phyloP scores from a whole-genome alignment of 345 rosid genomes.

The Eucalyptus marginata region DNA sequence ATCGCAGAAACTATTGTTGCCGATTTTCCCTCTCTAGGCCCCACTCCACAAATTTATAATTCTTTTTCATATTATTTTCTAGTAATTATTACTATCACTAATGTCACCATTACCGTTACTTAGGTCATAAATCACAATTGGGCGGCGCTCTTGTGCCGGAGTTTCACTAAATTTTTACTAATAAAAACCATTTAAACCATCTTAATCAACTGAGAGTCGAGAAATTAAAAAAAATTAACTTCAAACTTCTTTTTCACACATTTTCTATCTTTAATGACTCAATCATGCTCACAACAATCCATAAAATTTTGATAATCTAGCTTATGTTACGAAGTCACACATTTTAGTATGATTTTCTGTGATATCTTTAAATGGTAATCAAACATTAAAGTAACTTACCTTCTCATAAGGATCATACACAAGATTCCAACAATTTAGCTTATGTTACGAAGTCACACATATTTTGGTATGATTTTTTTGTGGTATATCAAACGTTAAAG shows the following conservation, averaged over 20 bases:
- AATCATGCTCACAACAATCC: background rate
- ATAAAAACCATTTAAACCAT: background rate
- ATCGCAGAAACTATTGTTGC: background rate
- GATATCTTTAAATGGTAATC: background rate
- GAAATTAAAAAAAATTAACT: background rate
- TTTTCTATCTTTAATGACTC: too few relatives aligned
- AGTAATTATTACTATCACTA: background rate
- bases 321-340: background rate
- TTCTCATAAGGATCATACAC: background rate
- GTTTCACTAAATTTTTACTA: background rate
- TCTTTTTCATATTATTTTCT: background rate
- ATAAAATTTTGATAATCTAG: background rate
- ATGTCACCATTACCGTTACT: background rate
- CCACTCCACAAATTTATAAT: background rate
- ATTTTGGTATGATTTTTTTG: background rate
- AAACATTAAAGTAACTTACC: background rate
- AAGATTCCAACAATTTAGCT: background rate
- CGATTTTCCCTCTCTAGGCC: background rate
- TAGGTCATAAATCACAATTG: background rate
- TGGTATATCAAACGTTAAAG: fast-evolving
- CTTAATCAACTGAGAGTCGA: background rate
- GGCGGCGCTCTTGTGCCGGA: background rate
- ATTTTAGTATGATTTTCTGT: background rate
- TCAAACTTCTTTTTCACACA: background rate
- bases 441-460: background rate